phyloP scores from a whole-genome alignment of 768 basidiomycete genomes.

The Lenzites betulinus region DNA sequence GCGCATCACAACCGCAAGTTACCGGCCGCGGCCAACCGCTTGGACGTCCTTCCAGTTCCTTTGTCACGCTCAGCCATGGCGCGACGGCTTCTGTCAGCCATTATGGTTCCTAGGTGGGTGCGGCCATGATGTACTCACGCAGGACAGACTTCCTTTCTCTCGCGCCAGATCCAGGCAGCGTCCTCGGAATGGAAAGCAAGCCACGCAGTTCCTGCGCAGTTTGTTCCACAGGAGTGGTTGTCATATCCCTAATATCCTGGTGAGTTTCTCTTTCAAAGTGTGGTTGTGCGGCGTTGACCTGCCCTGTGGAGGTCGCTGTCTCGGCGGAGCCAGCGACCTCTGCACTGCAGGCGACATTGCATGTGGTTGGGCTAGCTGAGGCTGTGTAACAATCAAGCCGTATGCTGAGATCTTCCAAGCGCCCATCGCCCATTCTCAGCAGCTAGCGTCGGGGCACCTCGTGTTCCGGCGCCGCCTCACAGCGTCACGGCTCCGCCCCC shows the following conservation, averaged over 20 bases:
- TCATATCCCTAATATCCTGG: neutral
- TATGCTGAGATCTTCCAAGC: slow-evolving; percentile 6
- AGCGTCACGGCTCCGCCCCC: slow-evolving; percentile 1
- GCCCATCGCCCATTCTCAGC: neutral
- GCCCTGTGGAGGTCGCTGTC: slow-evolving; percentile 1
- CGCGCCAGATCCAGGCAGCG: neutral
- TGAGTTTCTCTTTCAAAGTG: neutral
- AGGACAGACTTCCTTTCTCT: neutral
- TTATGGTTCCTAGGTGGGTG: neutral
- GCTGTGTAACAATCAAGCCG: slow-evolving; percentile 6
- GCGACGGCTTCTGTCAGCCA: neutral
- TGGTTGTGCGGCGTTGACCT: neutral
- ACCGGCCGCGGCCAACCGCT: neutral
- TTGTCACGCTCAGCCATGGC: neutral
- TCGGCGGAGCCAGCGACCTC: neutral
- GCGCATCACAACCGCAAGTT: neutral
- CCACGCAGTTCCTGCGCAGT: neutral
- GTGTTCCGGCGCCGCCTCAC: slow-evolving; percentile 9
- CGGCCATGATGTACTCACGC: neutral
- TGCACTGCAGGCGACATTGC: slow-evolving; percentile 12
- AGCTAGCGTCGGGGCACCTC: slow-evolving; percentile 16
- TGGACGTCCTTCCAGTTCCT: neutral
- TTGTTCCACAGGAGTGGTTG: neutral
- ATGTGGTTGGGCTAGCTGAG: slow-evolving; percentile 12
- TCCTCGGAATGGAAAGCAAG: neutral